phyloP scores from a whole-genome alignment of 75 land plant genomes.

The Pinus albicaulis region DNA sequence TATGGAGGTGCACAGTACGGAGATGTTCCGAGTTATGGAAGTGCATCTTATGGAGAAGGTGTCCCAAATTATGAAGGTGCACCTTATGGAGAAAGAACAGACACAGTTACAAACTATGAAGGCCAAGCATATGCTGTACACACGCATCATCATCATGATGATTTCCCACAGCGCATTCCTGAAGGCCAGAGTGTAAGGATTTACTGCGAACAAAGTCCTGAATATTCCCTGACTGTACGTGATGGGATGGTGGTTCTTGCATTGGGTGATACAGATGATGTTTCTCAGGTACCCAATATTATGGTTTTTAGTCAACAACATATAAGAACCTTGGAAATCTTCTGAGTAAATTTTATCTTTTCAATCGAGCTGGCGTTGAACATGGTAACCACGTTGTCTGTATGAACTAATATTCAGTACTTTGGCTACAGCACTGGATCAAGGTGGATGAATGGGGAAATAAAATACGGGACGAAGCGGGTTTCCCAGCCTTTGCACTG shows the following conservation, averaged over 20 bases:
- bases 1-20: too few relatives aligned
- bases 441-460: slow-evolving; percentile 15
- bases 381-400: background rate
- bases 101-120: background rate
- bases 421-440: slow-evolving; percentile 14
- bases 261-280: slow-evolving; percentile 12
- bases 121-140: background rate
- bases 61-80: background rate
- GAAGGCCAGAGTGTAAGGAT: slow-evolving; percentile 16
- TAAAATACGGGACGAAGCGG: slow-evolving; percentile 14
- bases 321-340: background rate
- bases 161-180: slow-evolving; percentile 3
- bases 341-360: background rate
- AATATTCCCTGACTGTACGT: slow-evolving; percentile 16
- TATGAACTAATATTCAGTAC: background rate
- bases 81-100: background rate
- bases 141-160: background rate
- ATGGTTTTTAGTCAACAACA: background rate
- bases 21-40: too few relatives aligned
- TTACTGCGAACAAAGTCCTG: slow-evolving; percentile 26
- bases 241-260: slow-evolving; percentile 12
- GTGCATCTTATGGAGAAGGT: background rate
- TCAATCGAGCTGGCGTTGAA: background rate
- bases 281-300: slow-evolving; percentile 14
- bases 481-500: slow-evolving; percentile 26